Conservation (phyloP, 2,329 filamentous ascomycete genomes). For the Neonectria faginata region DNA sequence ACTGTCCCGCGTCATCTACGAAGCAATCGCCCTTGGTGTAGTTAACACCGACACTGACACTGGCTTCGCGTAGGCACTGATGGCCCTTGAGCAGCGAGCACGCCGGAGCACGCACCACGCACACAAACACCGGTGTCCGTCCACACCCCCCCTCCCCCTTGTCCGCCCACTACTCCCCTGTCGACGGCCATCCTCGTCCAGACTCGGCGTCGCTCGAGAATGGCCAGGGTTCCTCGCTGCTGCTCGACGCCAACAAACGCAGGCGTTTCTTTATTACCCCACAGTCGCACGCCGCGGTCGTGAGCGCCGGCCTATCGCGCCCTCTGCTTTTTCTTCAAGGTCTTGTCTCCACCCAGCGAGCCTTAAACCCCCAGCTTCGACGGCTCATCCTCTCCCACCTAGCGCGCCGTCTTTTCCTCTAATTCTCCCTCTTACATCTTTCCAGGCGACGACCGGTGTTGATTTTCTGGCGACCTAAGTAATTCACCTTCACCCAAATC, state of each 20-base stretch:
- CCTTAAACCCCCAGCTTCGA: slow-evolving; percentile 46
- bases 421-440: slow-evolving; percentile 40
- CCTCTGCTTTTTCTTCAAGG: slow-evolving; percentile 36
- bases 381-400: slow-evolving; percentile 39
- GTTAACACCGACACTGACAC: slow-evolving; percentile 9
- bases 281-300: slow-evolving; percentile 43
- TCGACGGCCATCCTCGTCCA: slow-evolving; percentile 17
- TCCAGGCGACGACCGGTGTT: slow-evolving; percentile 8
- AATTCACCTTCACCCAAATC: slow-evolving; percentile 22
- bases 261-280: slow-evolving; percentile 44
- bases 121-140: slow-evolving; percentile 13
- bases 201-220: slow-evolving; percentile 7
- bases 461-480: slow-evolving; percentile 17
- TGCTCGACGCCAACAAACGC: slow-evolving; percentile 32
- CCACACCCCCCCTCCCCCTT: slow-evolving; percentile 13
- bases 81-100: slow-evolving; percentile 11
- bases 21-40: neutral
- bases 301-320: slow-evolving; percentile 43
- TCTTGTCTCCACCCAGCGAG: slow-evolving; percentile 39
- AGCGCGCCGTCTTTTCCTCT: slow-evolving; percentile 32
- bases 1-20: slow-evolving; percentile 6
- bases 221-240: slow-evolving; percentile 25
- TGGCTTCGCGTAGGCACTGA: neutral
- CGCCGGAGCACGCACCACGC: slow-evolving; percentile 3
- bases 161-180: slow-evolving; percentile 19